These are phyloP conservation scores for Pythium chondricola DNA, from an alignment of 352 stramenopile species.

Conservation along the genomic window DNA sequence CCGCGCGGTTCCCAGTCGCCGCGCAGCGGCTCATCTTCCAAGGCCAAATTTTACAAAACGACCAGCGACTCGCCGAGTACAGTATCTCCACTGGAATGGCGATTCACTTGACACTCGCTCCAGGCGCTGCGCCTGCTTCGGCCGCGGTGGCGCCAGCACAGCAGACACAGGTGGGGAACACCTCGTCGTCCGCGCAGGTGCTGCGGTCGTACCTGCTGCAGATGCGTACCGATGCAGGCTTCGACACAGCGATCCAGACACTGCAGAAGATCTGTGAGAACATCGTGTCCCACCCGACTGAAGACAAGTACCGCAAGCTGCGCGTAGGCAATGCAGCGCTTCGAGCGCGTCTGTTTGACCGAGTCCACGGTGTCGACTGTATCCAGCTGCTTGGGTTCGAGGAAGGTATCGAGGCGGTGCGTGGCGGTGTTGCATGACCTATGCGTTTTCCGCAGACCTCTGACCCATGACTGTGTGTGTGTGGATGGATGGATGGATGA, in stretches of 20 bases:
- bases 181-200: conserved; percentile 14
- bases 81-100: conserved; percentile 50
- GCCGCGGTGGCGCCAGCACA: conserved; percentile 7
- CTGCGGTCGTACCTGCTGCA: conserved; percentile 49
- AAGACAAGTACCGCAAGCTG: conserved; percentile 78
- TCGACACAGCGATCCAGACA: conserved; percentile 46
- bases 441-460: no score
- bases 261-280: conserved; percentile 82
- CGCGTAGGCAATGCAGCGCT: conserved; percentile 63
- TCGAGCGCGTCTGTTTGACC: conserved; percentile 54
- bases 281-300: conserved; percentile 58
- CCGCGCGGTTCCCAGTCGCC: conserved; percentile 45
- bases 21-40: conserved; percentile 85
- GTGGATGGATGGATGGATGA: background rate
- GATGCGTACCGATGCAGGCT: conserved; percentile 46
- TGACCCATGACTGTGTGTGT: no score
- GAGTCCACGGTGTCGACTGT: conserved; percentile 45
- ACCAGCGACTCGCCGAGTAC: conserved; percentile 60
- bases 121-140: conserved; percentile 16
- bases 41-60: conserved; percentile 78
- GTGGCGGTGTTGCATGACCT: background rate
- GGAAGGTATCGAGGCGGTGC: conserved; percentile 55
- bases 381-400: conserved; percentile 66
- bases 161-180: conserved; percentile 3
- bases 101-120: conserved; percentile 65